phyloP scores from a whole-genome alignment of 805 yeast genomes.

The Hanseniaspora vineae region DNA sequence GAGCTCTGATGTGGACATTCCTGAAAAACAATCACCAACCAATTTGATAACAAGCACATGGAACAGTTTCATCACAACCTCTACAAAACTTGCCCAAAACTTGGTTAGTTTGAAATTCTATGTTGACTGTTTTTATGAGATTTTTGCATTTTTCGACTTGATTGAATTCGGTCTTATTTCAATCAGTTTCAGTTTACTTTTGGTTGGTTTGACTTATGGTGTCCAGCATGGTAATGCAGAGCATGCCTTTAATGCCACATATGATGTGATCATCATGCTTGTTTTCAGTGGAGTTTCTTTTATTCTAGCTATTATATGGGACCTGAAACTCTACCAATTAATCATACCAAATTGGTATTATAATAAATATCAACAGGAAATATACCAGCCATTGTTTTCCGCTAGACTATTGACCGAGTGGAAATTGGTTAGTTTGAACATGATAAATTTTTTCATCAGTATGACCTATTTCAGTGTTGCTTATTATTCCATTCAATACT shows the following conservation, averaged over 20 bases:
- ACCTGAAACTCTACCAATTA: constrained; percentile 17
- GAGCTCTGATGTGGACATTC: no score
- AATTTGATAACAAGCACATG: not conserved
- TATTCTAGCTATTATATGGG: constrained; percentile 33
- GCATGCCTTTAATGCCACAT: constrained; percentile 24
- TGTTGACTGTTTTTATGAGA: not conserved
- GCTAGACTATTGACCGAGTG: not conserved
- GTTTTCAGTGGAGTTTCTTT: constrained; percentile 30
- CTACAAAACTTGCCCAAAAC: not conserved
- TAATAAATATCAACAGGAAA: not conserved
- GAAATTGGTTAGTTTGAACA: not conserved
- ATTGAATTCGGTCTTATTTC: constrained; percentile 11
- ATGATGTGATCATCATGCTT: constrained; percentile 29
- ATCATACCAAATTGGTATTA: constrained; percentile 3
- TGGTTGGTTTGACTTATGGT: constrained; percentile 24
- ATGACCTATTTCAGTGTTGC: not conserved
- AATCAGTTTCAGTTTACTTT: constrained; percentile 12
- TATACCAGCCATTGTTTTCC: not conserved
- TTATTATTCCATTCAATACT: constrained; percentile 2
- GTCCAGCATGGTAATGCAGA: constrained; percentile 49
- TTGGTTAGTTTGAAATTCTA: not conserved
- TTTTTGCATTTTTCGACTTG: constrained; percentile 11
- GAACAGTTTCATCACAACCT: not conserved
- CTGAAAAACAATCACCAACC: not conserved
- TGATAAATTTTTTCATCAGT: not conserved